Percentiles rank a stretch among this genome's conserved stretches.
Evolutionary conservation across 495 filamentous ascomycete species (phyloP).

Genomic region (Schizothecium vesticola): DNA sequence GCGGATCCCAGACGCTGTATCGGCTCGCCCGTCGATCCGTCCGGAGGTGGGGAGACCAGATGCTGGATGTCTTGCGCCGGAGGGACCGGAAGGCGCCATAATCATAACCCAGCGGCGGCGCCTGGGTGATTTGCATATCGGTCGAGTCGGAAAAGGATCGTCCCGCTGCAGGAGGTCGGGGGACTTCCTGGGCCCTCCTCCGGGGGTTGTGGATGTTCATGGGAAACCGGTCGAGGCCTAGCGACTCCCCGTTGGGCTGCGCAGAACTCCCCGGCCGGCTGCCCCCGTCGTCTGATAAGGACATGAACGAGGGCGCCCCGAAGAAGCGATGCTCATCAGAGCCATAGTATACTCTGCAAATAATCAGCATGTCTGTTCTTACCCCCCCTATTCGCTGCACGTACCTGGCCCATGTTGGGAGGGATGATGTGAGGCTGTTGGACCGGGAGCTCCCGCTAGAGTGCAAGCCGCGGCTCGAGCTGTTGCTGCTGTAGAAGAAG

Average conservation of each 20-base stretch:
- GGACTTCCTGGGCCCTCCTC: conserved; percentile 39
- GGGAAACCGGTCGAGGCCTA: conserved; percentile 44
- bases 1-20: conserved; percentile 61
- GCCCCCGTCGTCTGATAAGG: conserved; percentile 35
- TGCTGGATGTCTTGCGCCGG: conserved; percentile 48
- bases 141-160: conserved; percentile 20
- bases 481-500: conserved; percentile 36
- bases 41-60: conserved; percentile 73
- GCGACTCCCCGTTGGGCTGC: conserved; percentile 30
- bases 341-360: conserved; percentile 46
- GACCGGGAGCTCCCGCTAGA: conserved; percentile 44
- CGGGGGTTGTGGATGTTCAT: conserved; percentile 48
- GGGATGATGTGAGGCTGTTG: conserved; percentile 52
- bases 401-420: conserved; percentile 61
- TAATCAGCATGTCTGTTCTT: background rate
- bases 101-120: conserved; percentile 20
- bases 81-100: conserved; percentile 24
- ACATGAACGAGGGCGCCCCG: conserved; percentile 34
- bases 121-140: conserved; percentile 31
- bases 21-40: conserved; percentile 53
- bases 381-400: background rate
- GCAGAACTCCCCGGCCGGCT: conserved; percentile 39
- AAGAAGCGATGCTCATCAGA: conserved; percentile 47
- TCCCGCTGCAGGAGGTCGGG: conserved; percentile 10
- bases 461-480: conserved; percentile 44